Base-by-base conservation (phyloP, 352 stramenopile species). In the Pythium biforme region DNA sequence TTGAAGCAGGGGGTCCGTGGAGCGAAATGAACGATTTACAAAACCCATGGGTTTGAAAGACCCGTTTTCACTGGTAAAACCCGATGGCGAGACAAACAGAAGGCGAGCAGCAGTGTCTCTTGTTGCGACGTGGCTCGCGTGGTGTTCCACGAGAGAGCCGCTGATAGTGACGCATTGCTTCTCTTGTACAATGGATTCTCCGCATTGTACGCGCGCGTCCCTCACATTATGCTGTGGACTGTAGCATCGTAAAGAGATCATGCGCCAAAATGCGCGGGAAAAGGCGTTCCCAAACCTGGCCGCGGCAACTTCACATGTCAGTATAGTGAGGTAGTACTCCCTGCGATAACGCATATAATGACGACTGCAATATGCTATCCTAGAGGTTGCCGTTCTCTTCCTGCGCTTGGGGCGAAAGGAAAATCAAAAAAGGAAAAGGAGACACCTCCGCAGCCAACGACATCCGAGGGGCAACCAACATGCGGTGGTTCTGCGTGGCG, bases 401-500 rank as follows among this genome's bases (percentile, higher is more conserved):
- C 49, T 57, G 47, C 45, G 29, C 47, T 29, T 51, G 39, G 31
- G 23, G 31, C n/a, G n/a, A n/a, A n/a, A n/a, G n/a, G n/a, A n/a
- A n/a, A n/a, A n/a, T n/a, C n/a, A n/a, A n/a, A n/a, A n/a, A 27
- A 12, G 53, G n/a, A 19, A 59, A 54, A 58, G 17, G 9, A 3
- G 37, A 43, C 7, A 43, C 12, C 15, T n/a, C 37, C 37, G 9
- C 31, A 37, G 31, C 34, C 37, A 62, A 25, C 31, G 23, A 27
- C 33, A 56, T n/a, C n/a, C n/a, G n/a, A n/a, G n/a, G n/a, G n/a
- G n/a, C n/a, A n/a, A n/a, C 12, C 23, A 46, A 50, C 14, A 92
- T 92, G 83, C 83, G 81, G 58, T 93, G 80, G 79, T 89, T 79
- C 73, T 86, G 76, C 54, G 62, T 91, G 37, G 66, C 87, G 52